A percentile compares a stretch with the other conserved stretches of the same genome.
These are phyloP conservation scores for Hypoxylon sp. DNA, from an alignment of 2,329 filamentous ascomycete species.

Conservation along the genomic window DNA sequence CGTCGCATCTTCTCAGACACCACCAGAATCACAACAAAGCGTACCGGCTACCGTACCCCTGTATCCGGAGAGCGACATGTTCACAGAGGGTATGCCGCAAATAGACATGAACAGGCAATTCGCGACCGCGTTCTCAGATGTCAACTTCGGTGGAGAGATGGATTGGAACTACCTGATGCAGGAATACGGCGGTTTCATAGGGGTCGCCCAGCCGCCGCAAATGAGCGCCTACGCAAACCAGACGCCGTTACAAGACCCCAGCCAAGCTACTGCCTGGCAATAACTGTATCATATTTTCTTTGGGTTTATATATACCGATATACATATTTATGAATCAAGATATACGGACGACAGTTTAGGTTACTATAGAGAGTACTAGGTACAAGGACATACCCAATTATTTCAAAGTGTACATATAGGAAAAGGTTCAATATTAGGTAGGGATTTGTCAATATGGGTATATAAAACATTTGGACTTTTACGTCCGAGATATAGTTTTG, in stretches of 20 bases:
- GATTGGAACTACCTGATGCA: conserved; percentile 52
- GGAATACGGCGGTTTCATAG: conserved; percentile 49
- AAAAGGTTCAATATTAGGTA: conserved; percentile 1
- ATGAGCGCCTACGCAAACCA: conserved; percentile 44
- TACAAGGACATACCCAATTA: conserved; percentile 26
- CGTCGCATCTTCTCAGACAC: conserved; percentile 34
- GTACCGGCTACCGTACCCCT: conserved; percentile 41
- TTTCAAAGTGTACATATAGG: conserved; percentile 27
- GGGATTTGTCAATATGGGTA: conserved; percentile 2
- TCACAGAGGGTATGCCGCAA: conserved; percentile 40
- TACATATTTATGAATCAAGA: conserved; percentile 8
- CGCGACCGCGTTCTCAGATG: conserved; percentile 49
- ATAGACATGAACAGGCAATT: conserved; percentile 50
- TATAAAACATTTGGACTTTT: neutral
- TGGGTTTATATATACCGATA: neutral
- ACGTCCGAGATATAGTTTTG: neutral
- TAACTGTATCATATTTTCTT: conserved; percentile 25
- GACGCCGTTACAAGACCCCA: conserved; percentile 31
- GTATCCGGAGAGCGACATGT: conserved; percentile 46
- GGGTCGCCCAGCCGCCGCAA: conserved; percentile 40
- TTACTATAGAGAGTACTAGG: conserved; percentile 8
- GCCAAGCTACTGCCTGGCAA: conserved; percentile 32
- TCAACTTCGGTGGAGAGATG: conserved; percentile 53
- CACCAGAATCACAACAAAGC: conserved; percentile 34
- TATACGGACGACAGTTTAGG: conserved; percentile 14